Base-by-base conservation (phyloP, 2,329 filamentous ascomycete species). In the Epicoccum nigrum region DNA sequence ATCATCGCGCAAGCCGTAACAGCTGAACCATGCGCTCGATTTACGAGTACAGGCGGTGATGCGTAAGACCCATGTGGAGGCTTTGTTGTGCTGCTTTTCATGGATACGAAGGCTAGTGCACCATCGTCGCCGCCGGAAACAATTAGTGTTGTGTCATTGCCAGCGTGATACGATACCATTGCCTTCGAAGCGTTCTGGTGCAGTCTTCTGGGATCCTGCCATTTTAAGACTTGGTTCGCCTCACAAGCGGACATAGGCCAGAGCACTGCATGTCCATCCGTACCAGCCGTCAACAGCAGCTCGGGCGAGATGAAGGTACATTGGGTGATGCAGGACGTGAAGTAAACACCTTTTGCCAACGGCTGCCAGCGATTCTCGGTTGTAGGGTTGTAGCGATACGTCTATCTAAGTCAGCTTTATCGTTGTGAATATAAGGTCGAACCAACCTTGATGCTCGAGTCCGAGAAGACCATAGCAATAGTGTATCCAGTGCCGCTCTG, bases 111-210 rank as follows among this genome's bases (percentile, higher is more conserved):
- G 0, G 81, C 86, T 0, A 97, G 71, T 3, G 88, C 87, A 55
- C 94, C 94, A 71, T 97, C 94, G 63, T 99, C 94, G 17, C 94
- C 92, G 20, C 90, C 91, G 0, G 90, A 92, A 4, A 90, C 71
- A 15, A 96, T 67, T 1, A 89, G 59, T 59, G 76, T 60, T 43
- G 73, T 58, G n/a, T 60, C 62, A 23, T 67, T 28, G 15, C 64
- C 59, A 12, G 78, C 43, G 21, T 63, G 37, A 1, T 70, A 51
- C 4, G 73, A 44, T 3, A 75, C 67, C 50, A 82, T 68, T 0
- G 71, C 65, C 70, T 96, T 95, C 68, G 97, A 84, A 42, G 87
- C 86, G 71, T 83, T 96, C 63, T 96, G 91, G 65, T 97, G 94
- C 19, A 93, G 62, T 28, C 55, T 59, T 9, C 51, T 54, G 6